These are phyloP conservation scores for Plasmopara viticola DNA, from an alignment of 352 stramenopile genomes.

Conservation along the genomic window DNA sequence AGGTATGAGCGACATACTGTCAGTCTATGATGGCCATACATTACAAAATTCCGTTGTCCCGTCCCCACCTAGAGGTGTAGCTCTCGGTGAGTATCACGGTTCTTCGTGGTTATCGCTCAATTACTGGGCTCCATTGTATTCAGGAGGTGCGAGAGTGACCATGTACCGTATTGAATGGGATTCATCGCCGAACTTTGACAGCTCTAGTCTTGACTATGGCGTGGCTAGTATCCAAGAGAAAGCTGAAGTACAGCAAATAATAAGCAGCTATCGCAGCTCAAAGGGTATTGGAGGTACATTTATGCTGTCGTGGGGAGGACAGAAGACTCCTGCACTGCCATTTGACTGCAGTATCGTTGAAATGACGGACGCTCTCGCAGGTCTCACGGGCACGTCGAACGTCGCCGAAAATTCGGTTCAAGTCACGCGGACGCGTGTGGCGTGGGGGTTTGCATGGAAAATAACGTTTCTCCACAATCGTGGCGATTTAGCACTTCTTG, in stretches of 20 bases:
- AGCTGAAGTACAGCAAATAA: conserved; percentile 90
- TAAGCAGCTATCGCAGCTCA: conserved; percentile 54
- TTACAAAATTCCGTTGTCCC: conserved; percentile 59
- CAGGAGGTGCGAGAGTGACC: conserved; percentile 83
- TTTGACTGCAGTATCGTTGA: conserved; percentile 62
- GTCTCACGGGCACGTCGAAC: conserved; percentile 70
- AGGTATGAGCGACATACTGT: conserved; percentile 29
- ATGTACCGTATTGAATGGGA: conserved; percentile 93
- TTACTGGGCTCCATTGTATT: conserved; percentile 78
- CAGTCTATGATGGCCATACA: conserved; percentile 34
- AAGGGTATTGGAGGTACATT: conserved; percentile 80
- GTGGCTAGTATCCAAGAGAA: conserved; percentile 81
- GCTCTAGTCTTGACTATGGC: conserved; percentile 74
- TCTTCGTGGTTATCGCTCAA: conserved; percentile 69
- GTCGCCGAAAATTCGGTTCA: conserved; percentile 73
- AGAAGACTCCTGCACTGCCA: conserved; percentile 45
- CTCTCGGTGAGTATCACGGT: conserved; percentile 73
- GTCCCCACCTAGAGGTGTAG: conserved; percentile 61
- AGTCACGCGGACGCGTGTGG: conserved; percentile 47
- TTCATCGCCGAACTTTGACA: conserved; percentile 73
- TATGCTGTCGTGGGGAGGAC: conserved; percentile 88
- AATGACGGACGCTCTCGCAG: conserved; percentile 73
- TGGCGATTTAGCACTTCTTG: conserved; percentile 85
- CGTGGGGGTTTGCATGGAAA: conserved; percentile 88
- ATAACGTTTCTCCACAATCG: conserved; percentile 87